phyloP scores from a whole-genome alignment of 495 filamentous ascomycete genomes.

The Trichoderma asperelloides region DNA sequence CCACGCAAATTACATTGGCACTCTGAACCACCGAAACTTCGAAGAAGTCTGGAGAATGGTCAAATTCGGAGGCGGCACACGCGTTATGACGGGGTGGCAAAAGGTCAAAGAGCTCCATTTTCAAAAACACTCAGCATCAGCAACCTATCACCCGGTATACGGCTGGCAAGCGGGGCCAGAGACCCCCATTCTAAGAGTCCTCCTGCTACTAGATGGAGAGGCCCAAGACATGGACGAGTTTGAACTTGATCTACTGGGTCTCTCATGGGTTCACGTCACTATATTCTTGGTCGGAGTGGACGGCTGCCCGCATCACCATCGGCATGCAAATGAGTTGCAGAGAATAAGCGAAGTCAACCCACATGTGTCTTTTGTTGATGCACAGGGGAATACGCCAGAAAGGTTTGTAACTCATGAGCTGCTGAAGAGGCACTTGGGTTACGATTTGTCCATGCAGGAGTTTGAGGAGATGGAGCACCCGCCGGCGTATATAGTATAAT shows the following conservation, averaged over 20 bases:
- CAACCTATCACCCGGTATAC: conserved; percentile 36
- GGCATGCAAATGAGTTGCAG: conserved; percentile 38
- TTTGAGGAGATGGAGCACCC: conserved; percentile 27
- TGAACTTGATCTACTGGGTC: conserved; percentile 36
- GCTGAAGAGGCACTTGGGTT: conserved; percentile 39
- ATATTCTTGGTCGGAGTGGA: conserved; percentile 43
- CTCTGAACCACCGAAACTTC: conserved; percentile 30
- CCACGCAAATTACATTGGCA: conserved; percentile 28
- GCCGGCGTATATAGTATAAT: conserved; percentile 12
- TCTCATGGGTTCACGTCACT: conserved; percentile 40
- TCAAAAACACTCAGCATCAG: conserved; percentile 36
- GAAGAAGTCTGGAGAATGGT: conserved; percentile 29
- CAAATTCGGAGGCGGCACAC: conserved; percentile 29
- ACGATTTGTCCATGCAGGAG: conserved; percentile 33
- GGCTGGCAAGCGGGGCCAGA: conserved; percentile 41
- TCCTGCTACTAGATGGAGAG: conserved; percentile 38
- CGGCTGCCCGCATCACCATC: conserved; percentile 40
- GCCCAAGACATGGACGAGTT: conserved; percentile 44
- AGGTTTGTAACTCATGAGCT: conserved; percentile 39
- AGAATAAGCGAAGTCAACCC: conserved; percentile 39
- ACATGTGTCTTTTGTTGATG: conserved; percentile 41
- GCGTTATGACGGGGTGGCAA: conserved; percentile 43
- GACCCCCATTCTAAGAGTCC: conserved; percentile 35
- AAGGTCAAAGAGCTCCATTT: conserved; percentile 40
- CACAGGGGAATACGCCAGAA: conserved; percentile 40